Evolutionary conservation across 73 alveolate species (phyloP).

Genomic region (Paramecium sexaurelia): DNA sequence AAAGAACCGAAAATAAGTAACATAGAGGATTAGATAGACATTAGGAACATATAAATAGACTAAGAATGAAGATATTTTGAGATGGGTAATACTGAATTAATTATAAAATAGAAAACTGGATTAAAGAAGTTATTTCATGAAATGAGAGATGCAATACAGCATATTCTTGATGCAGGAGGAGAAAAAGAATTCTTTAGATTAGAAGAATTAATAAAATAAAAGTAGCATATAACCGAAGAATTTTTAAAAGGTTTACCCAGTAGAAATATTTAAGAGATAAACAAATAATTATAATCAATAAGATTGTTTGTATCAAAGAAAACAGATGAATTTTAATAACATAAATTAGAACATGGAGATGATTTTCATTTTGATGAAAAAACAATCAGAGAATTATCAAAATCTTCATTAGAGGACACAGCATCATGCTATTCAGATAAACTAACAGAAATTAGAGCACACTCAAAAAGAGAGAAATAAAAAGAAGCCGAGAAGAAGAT

Average conservation of each 20-base stretch:
- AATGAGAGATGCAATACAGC: slow-evolving; percentile 28
- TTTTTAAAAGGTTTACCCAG: neutral
- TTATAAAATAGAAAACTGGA: slow-evolving; percentile 27
- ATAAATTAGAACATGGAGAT: slow-evolving; percentile 42
- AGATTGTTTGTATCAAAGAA: slow-evolving; percentile 17
- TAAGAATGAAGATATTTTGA: slow-evolving; percentile 7
- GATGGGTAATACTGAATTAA: neutral
- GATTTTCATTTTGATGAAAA: slow-evolving; percentile 41
- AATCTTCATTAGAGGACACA: neutral
- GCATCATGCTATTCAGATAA: neutral
- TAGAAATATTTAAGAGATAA: neutral
- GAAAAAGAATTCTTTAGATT: slow-evolving; percentile 31
- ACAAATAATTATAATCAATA: neutral
- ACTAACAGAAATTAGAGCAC: slow-evolving; percentile 30
- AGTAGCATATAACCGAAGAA: neutral
- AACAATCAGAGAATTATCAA: neutral
- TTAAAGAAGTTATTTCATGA: slow-evolving; percentile 42
- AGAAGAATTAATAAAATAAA: slow-evolving; percentile 2
- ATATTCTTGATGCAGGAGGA: slow-evolving; percentile 34
- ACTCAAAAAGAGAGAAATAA: neutral
- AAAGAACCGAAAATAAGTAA: neutral
- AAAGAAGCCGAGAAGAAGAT: slow-evolving; percentile 14
- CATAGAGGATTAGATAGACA: neutral
- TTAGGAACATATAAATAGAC: neutral
- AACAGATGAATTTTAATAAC: slow-evolving; percentile 17